Evolutionary conservation across 768 basidiomycete genomes (phyloP), one percentile per base, ranked within the genome.

Genomic region (Lactifluus subvellereus): DNA sequence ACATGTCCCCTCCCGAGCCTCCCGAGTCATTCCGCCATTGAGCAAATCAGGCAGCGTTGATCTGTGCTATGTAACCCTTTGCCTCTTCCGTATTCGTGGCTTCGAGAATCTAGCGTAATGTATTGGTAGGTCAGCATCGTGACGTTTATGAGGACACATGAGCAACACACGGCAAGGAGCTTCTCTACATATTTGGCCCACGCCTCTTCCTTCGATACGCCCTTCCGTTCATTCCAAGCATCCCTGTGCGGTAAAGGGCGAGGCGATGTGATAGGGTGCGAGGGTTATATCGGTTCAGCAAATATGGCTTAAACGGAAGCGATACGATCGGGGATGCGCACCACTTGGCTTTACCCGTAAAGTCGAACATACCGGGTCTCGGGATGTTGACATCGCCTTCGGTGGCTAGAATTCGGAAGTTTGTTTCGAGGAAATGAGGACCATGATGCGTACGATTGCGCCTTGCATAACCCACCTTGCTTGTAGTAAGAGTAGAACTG

Each of bases 401-500:
- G 7, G 79, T 92, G 50, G 83, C 93, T 94, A 62, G 56, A 48
- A 51, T 50, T 50, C 59, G 16, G 59, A 27, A 27, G 27, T 27
- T 27, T 27, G 42, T 14, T 32, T 6, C 32, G n/a, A 22, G 57
- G 32, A 48, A 57, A 60, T 54, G 60, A 57, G 66, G 60, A 60
- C 35, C 27, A 22, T 57, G 49, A 65, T 22, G 54, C 73, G 59
- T 2, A 50, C n/a, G 16, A 38, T 51, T 35, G 42, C 50, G 37
- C 45, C 54, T 35, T 5, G 51, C 42, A 43, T 14, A 13, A 56
- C 73, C 30, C 54, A 88, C 93, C 92, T 81, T 96, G 94, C 82
- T 98, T 99, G 84, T 80, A 98, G 74, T 87, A 84, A 68, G 80
- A 82, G 80, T 98, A 99, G 81, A 97, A 97, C 95, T 98, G 70